Evolutionary conservation across 257 asterid species (phyloP).

Genomic region (Gardenia jasminoides): DNA sequence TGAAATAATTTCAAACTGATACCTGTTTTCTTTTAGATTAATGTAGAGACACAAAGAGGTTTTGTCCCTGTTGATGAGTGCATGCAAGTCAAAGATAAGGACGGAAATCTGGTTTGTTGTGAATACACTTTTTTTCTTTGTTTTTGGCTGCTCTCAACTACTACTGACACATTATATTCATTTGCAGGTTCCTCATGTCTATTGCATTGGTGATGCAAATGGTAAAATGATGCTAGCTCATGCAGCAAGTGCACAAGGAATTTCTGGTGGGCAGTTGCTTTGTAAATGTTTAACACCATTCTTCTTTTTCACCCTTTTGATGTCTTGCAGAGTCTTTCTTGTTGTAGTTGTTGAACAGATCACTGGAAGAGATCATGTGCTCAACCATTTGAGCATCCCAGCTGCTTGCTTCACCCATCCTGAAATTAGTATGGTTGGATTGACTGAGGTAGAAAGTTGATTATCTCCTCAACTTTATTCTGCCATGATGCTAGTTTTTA

Average conservation of each 20-base stretch:
- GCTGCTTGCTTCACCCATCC: slow-evolving; percentile 99
- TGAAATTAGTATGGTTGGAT: slow-evolving; percentile 97
- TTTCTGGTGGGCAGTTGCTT: slow-evolving; percentile 43
- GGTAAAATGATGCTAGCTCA: slow-evolving; percentile 99
- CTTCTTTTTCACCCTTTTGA: neutral
- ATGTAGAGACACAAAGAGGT: slow-evolving; percentile 89
- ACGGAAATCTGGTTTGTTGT: slow-evolving; percentile 70
- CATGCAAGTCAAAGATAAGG: slow-evolving; percentile 86
- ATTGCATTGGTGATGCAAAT: slow-evolving; percentile 99
- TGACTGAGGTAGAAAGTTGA: slow-evolving; percentile 67
- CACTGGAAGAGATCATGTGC: slow-evolving; percentile 80
- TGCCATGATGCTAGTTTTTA: too few species aligned
- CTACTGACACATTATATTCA: slow-evolving; percentile 13
- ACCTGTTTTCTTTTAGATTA: slow-evolving; percentile 40
- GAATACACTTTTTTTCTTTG: neutral
- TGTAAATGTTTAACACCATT: neutral
- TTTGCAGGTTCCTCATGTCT: slow-evolving; percentile 85
- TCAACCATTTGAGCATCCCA: slow-evolving; percentile 90
- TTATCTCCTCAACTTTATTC: too few species aligned
- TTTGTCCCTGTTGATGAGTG: slow-evolving; percentile 93
- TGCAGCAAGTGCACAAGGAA: slow-evolving; percentile 99
- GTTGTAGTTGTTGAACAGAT: slow-evolving; percentile 86
- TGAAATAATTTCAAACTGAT: neutral
- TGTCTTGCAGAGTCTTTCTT: too few species aligned
- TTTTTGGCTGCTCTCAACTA: too few species aligned